A percentile compares a stretch with the other conserved stretches of the same genome.
These are phyloP conservation scores for Gremmenia infestans DNA, from an alignment of 2,329 filamentous ascomycete genomes.

Conservation along the genomic window DNA sequence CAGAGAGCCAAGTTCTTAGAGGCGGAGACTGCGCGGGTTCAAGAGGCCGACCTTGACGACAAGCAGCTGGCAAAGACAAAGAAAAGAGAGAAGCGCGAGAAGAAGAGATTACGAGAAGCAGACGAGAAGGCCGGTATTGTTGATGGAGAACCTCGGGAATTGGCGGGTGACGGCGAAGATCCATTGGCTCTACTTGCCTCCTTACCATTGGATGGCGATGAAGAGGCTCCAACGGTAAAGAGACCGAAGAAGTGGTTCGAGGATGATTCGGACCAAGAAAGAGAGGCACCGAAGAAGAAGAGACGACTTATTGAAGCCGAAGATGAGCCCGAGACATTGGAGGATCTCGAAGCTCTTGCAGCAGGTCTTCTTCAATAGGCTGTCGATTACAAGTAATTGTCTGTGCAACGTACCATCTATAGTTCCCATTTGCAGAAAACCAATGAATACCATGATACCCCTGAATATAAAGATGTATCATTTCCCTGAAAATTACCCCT, in stretches of 20 bases:
- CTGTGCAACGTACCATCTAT: not conserved
- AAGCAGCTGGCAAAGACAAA: slow-evolving; percentile 77
- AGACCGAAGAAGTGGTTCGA: slow-evolving; percentile 78
- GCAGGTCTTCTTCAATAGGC: slow-evolving; percentile 57
- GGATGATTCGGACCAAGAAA: slow-evolving; percentile 51
- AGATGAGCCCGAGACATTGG: slow-evolving; percentile 70
- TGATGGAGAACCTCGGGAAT: slow-evolving; percentile 24
- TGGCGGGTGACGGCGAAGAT: slow-evolving; percentile 40
- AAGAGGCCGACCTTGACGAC: slow-evolving; percentile 73
- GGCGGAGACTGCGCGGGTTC: slow-evolving; percentile 65
- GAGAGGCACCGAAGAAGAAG: slow-evolving; percentile 41
- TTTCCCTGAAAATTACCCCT: not conserved
- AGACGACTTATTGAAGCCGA: slow-evolving; percentile 55
- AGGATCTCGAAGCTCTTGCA: slow-evolving; percentile 74
- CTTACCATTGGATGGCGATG: slow-evolving; percentile 45
- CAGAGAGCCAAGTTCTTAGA: slow-evolving; percentile 76
- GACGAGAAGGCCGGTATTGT: slow-evolving; percentile 42
- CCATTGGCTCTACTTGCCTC: slow-evolving; percentile 54
- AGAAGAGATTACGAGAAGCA: slow-evolving; percentile 62
- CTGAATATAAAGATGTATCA: not conserved
- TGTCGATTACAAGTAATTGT: not conserved
- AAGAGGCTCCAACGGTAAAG: slow-evolving; percentile 55
- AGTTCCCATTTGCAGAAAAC: slow-evolving; percentile 5
- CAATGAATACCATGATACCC: slow-evolving; percentile 15
- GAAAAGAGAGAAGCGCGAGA: slow-evolving; percentile 69